These are phyloP conservation scores for Chernovozyma sophiae-reginae DNA, from an alignment of 1,139 yeast species.

Conservation along the genomic window DNA sequence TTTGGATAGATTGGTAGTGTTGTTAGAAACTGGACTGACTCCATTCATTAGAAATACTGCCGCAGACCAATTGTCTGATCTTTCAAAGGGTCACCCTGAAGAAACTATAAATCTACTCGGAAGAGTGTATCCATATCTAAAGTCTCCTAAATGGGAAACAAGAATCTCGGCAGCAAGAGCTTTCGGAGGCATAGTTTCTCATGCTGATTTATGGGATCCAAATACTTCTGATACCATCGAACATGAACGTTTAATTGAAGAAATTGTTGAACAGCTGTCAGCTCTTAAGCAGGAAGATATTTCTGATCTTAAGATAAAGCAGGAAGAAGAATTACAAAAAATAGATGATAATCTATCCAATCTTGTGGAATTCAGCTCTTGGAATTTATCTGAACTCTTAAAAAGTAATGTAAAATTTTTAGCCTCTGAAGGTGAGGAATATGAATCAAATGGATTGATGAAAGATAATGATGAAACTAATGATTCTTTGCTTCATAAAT, in stretches of 20 bases:
- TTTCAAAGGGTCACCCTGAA: slow-evolving; percentile 93
- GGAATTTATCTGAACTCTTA: slow-evolving; percentile 63
- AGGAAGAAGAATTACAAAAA: slow-evolving; percentile 43
- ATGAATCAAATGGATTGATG: slow-evolving; percentile 19
- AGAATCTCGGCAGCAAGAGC: slow-evolving; percentile 94
- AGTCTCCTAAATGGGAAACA: slow-evolving; percentile 90
- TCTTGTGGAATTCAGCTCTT: slow-evolving; percentile 54
- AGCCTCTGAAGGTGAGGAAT: slow-evolving; percentile 56
- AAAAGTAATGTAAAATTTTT: slow-evolving; percentile 67
- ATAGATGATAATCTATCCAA: slow-evolving; percentile 45
- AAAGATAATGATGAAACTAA: slow-evolving; percentile 1
- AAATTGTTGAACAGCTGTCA: slow-evolving; percentile 9
- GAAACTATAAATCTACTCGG: slow-evolving; percentile 81
- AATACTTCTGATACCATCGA: slow-evolving; percentile 36
- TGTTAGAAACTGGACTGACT: slow-evolving; percentile 93
- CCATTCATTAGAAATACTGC: slow-evolving; percentile 93
- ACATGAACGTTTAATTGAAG: slow-evolving; percentile 17
- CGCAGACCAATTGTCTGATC: slow-evolving; percentile 92
- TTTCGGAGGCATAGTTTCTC: slow-evolving; percentile 85
- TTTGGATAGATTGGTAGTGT: slow-evolving; percentile 68
- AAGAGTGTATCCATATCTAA: slow-evolving; percentile 84
- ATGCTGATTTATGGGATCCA: slow-evolving; percentile 85
- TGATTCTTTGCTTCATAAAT: slow-evolving; percentile 2
- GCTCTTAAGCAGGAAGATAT: slow-evolving; percentile 14
- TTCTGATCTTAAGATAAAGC: slow-evolving; percentile 31